Base-by-base conservation (phyloP, 2,329 filamentous ascomycete genomes). In the Phyllosticta citrichinensis region DNA sequence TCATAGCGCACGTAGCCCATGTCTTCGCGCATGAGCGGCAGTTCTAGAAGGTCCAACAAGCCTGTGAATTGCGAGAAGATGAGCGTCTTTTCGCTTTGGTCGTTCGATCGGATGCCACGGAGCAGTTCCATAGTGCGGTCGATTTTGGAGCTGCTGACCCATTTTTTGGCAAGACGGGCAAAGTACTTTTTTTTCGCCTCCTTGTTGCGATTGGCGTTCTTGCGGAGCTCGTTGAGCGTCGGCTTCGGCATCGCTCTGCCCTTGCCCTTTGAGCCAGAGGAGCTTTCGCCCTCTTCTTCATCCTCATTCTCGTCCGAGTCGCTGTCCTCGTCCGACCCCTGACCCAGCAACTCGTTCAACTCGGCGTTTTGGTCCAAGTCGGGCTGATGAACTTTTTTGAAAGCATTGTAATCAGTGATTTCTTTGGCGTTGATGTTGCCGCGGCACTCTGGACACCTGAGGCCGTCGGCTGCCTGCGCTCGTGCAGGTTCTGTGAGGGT, bases 31-130 rank as follows among this genome's bases (percentile, higher is more conserved):
- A 78, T 75, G 63, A 93, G 82, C 0, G 87, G 86, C 5, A 92
- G 81, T 72, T 93, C 87, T 17, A 93, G 76, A 5, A 93, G 79
- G 71, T 93, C 89, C 2, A 94, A 82, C 19, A 93, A 78, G 0
- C 87, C 85, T 0, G 89, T 92, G 76, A 89, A 94, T 67, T 91
- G 88, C 61, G 85, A 89, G 75, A 94, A 94, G 64, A 94, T 82
- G 59, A 94, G 87, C 0, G 87, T 89, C 73, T 93, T 93, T 70
- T 91, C 87, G 1, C 80, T 81, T 2, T 81, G 68, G 33, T 78
- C 75, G 10, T 75, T 73, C n/a, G 68, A 68, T 59, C 77, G 73
- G 61, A 84, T 79, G 14, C 75, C 71, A 11, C 76, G 70, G 12
- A 93, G 75, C 6, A 92, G 79, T 60, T 88, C 83, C 61, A 89